Base-by-base conservation (phyloP, 257 asterid species). In the Solanum sejunctum region DNA sequence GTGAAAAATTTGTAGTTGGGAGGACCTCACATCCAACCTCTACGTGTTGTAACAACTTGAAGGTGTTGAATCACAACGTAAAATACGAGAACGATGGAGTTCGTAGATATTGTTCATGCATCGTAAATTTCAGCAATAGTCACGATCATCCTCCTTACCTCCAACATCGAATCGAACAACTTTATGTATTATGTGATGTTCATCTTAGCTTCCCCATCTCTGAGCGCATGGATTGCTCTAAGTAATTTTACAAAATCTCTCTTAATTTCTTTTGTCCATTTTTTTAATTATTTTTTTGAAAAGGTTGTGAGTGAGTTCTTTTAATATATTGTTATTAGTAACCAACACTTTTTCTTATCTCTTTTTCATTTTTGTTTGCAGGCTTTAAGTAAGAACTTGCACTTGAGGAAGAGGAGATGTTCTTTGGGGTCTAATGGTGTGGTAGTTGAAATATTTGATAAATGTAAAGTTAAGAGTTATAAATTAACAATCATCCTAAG, bases 131-230 rank as follows among this genome's bases (percentile, higher is more conserved):
- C 26, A 32, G 18, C 2, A 77, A 77, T 51, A 77, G 10, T 3
- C 82, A 77, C 0, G 12, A 77, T 52, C 84, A 49, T 39, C 71
- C 58, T 13, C 60, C 82, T 10, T 66, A 57, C 15, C 32, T 43
- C 7, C 84, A 83, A 3, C 1, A 67, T 5, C 83, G 86, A 21
- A 83, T 86, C 13, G 63, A 16, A 57, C 41, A 63, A 63, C 71
- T 39, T n/a, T 36, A n/a, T 47, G 8, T 54, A 49, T 43, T 6
- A 16, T 86, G 86, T 5, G 43, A 56, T 52, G 47, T 86, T 61
- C 84, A 86, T 21, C 86, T 83, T 32, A 83, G 84, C 61, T 86
- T 86, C n/a, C 88, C 88, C 4, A 86, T 86, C 36, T 83, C 86
- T 12, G 86, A 86, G 4, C 81, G 47, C 20, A 75, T 83, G 86